A percentile compares a stretch with the other conserved stretches of the same genome.
These are phyloP conservation scores for Populus hybrid DNA, from an alignment of 441 rosid genomes.

Conservation along the genomic window DNA sequence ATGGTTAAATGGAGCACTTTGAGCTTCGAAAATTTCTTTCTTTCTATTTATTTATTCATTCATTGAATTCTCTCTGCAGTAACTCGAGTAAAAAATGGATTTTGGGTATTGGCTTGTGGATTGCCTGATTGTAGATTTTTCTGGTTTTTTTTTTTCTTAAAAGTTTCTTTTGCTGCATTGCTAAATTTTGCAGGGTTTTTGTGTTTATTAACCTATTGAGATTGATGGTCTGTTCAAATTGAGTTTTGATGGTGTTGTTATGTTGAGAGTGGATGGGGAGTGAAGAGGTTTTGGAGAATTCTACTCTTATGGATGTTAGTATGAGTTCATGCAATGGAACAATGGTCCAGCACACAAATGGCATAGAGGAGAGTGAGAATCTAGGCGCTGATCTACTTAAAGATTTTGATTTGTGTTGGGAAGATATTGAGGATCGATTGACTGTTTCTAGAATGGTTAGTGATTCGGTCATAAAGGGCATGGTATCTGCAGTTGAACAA, in stretches of 20 bases:
- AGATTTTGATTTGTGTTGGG: conserved; percentile 58
- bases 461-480: conserved; percentile 70
- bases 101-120: neutral
- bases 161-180: neutral
- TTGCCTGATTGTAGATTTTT: neutral
- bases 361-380: conserved; percentile 44
- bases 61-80: neutral
- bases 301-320: conserved; percentile 25
- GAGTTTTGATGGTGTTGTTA: conserved; percentile 9
- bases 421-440: conserved; percentile 55
- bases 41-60: neutral
- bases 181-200: conserved; percentile 4
- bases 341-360: conserved; percentile 9
- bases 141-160: neutral
- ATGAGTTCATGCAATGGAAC: conserved; percentile 17
- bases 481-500: conserved; percentile 64
- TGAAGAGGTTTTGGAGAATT: conserved; percentile 24
- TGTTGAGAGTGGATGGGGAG: conserved; percentile 30
- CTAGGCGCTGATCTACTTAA: conserved; percentile 42
- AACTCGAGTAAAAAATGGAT: neutral
- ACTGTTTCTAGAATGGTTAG: conserved; percentile 75
- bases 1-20: conserved; percentile 1
- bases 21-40: neutral
- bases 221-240: neutral
- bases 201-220: neutral